Base-by-base conservation (phyloP, 176 grass and related monocot genomes). In the Olyra latifolia region DNA sequence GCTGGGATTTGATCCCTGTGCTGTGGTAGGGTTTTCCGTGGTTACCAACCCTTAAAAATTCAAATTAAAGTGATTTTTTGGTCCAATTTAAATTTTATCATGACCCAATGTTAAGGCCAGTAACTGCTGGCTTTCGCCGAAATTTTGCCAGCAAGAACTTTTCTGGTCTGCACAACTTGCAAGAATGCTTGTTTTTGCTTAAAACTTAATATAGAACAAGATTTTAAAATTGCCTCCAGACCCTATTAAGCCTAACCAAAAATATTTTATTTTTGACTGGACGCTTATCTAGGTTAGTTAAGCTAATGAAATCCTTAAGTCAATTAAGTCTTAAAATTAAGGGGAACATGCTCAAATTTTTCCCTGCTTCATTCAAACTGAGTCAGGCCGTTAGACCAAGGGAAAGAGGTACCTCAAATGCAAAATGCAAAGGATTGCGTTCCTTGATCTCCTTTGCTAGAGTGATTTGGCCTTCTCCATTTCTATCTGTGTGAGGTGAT, bases 361-460 rank as follows among this genome's bases (percentile, higher is more conserved):
- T 23, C 24, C 11, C 1, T 49, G 7, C 60, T 77, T 60, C 6
- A 23, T 47, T 38, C 13, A 52, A 68, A 29, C 10, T 28, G 58
- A 16, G 11, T 24, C 52, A 60, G 60, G 42, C 19, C 69, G 20
- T 19, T 57, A 83, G 23, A 38, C 24, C 52, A 69, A 48, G 44
- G 23, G 68, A 56, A 65, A 52, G 42, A 72, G 74, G 50, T 92
- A 95, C 93, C 88, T 97, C 82, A 69, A 97, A 97, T 60, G 85
- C 88, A 86, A 86, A 88, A 55, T 79, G 88, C 82, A 97, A 82
- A 32, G 93, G 90, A 87, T 97, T 93, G 16, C 45, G 84, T 80
- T 92, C 88, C 68, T 97, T 97, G 62, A 84, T 92, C 70, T 97
- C 90, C 68, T 74, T 79, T 77, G 93, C 93, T 81, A 96, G 85